These are phyloP conservation scores for Phaeotremella skinneri DNA, from an alignment of 768 basidiomycete genomes.

Conservation along the genomic window DNA sequence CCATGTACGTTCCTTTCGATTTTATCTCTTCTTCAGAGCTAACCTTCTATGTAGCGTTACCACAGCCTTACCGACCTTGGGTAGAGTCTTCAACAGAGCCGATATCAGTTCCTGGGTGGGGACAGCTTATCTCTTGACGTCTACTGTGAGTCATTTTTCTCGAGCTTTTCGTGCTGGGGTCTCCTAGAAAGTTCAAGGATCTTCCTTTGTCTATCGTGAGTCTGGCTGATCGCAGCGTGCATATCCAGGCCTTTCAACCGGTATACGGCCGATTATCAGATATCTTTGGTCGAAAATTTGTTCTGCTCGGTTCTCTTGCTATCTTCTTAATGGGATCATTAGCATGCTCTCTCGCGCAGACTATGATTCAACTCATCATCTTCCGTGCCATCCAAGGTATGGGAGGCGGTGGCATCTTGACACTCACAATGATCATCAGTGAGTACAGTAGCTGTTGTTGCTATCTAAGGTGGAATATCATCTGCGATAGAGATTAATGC, in stretches of 20 bases:
- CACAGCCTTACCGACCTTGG: conserved; percentile 71
- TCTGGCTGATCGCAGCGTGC: neutral
- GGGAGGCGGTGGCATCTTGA: conserved; percentile 69
- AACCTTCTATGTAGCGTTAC: conserved; percentile 55
- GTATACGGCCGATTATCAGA: conserved; percentile 52
- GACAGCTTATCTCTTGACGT: conserved; percentile 66
- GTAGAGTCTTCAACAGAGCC: conserved; percentile 64
- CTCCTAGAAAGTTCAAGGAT: too few relatives aligned
- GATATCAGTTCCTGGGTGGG: conserved; percentile 69
- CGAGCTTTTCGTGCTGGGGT: neutral
- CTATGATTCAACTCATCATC: conserved; percentile 66
- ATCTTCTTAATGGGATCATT: conserved; percentile 67
- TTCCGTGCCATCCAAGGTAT: conserved; percentile 68
- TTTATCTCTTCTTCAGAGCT: neutral
- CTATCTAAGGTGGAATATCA: too few relatives aligned
- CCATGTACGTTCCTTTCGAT: conserved; percentile 54
- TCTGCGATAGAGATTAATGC: neutral
- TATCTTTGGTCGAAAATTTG: conserved; percentile 59
- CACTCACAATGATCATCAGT: conserved; percentile 68
- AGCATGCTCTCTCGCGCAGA: conserved; percentile 64
- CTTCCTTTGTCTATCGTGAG: neutral
- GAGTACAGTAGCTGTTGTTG: too few relatives aligned
- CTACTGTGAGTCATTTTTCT: conserved; percentile 27
- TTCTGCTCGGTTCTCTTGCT: conserved; percentile 61
- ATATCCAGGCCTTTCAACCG: conserved; percentile 60